Conservation (phyloP, 1,139 yeast species). For the Yamadazyma diospyri region DNA sequence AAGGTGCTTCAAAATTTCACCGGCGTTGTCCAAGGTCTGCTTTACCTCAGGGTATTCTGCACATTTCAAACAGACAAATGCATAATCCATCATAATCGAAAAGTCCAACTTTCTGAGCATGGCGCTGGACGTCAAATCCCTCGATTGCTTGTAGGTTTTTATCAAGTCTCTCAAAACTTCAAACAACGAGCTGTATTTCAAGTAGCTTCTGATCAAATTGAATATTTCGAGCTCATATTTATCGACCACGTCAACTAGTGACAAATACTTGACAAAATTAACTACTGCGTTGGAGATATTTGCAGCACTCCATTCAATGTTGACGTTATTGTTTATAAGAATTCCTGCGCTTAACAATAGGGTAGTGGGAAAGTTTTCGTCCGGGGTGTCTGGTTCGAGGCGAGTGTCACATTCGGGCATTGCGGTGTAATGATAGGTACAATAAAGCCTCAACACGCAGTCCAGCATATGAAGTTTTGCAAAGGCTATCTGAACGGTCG, state of each 20-base stretch:
- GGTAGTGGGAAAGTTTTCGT: constrained; percentile 2
- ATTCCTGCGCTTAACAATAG: constrained; percentile 20
- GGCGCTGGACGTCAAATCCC: constrained; percentile 5
- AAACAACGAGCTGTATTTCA: constrained; percentile 34
- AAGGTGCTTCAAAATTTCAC: constrained; percentile 5
- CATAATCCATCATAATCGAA: constrained; percentile 9
- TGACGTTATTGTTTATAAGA: constrained; percentile 18
- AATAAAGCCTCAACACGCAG: neutral
- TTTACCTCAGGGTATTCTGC: constrained; percentile 10
- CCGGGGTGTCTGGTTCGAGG: constrained; percentile 9
- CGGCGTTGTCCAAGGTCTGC: constrained; percentile 8
- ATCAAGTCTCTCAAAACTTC: constrained; percentile 23
- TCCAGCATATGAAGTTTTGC: neutral
- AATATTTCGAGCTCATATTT: constrained; percentile 29
- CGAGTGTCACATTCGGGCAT: too few relatives aligned
- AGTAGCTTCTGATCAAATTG: constrained; percentile 26
- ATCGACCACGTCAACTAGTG: constrained; percentile 4
- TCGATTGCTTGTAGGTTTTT: constrained; percentile 7
- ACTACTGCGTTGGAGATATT: constrained; percentile 14
- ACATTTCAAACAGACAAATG: constrained; percentile 9
- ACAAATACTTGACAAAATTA: constrained; percentile 12
- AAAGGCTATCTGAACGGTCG: neutral
- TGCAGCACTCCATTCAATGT: constrained; percentile 20
- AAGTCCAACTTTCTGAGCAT: neutral
- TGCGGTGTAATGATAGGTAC: constrained; percentile 20